Percentiles rank a stretch among this genome's conserved stretches.
Conservation (phyloP, 345 rosid genomes). For the Citrus hindsii region DNA sequence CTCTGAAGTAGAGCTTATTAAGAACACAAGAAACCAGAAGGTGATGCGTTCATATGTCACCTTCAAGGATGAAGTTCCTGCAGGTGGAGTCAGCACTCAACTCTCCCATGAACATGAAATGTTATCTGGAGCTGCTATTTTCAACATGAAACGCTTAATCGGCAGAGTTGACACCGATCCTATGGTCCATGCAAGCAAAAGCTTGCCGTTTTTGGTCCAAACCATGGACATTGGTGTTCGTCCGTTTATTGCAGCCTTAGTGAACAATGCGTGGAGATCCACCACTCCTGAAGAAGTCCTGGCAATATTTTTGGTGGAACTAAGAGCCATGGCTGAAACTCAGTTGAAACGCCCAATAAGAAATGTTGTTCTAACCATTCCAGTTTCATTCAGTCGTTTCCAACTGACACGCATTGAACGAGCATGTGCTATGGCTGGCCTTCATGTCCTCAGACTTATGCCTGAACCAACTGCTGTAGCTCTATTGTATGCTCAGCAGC, state of each 20-base stretch:
- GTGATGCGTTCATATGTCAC: slow-evolving; percentile 72
- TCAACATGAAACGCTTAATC: slow-evolving; percentile 87
- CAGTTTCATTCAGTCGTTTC: slow-evolving; percentile 80
- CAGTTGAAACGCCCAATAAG: slow-evolving; percentile 70
- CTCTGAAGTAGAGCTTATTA: slow-evolving; percentile 71
- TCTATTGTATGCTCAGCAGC: slow-evolving; percentile 81
- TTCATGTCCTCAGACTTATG: slow-evolving; percentile 77
- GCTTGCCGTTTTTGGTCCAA: slow-evolving; percentile 78
- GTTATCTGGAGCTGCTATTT: slow-evolving; percentile 76
- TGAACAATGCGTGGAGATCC: slow-evolving; percentile 81
- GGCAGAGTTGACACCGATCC: slow-evolving; percentile 90
- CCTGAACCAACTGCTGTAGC: slow-evolving; percentile 92
- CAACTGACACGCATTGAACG: slow-evolving; percentile 78
- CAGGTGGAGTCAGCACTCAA: slow-evolving; percentile 76
- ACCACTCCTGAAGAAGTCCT: slow-evolving; percentile 91
- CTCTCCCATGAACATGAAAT: slow-evolving; percentile 72
- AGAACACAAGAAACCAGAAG: slow-evolving; percentile 72
- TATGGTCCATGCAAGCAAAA: slow-evolving; percentile 65
- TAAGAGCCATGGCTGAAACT: slow-evolving; percentile 70
- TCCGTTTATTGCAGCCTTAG: slow-evolving; percentile 77
- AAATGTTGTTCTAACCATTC: slow-evolving; percentile 72
- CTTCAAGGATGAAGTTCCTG: slow-evolving; percentile 69
- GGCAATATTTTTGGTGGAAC: slow-evolving; percentile 67
- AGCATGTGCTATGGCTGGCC: slow-evolving; percentile 93
- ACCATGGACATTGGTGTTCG: slow-evolving; percentile 84